These are phyloP conservation scores for Emydomyces testavorans DNA, from an alignment of 2,329 filamentous ascomycete species.

Conservation along the genomic window DNA sequence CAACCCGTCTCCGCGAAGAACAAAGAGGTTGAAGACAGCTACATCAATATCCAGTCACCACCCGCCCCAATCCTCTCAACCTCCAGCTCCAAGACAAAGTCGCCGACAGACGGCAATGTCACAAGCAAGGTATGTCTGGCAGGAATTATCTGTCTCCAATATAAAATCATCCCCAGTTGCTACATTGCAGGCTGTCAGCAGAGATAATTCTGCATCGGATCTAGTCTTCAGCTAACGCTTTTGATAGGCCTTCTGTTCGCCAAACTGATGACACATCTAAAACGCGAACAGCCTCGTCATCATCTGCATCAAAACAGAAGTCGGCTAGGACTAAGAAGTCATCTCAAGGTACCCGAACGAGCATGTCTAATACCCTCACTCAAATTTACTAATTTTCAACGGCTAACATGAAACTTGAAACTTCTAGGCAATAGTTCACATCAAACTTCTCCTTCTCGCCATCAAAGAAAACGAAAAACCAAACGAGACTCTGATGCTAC, in stretches of 20 bases:
- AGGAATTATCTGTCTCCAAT: conserved; percentile 13
- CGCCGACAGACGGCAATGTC: conserved; percentile 32
- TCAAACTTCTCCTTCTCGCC: conserved; percentile 28
- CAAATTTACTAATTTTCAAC: conserved; percentile 1
- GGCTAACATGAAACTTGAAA: background rate
- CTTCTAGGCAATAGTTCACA: conserved; percentile 26
- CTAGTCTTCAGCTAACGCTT: too few species aligned
- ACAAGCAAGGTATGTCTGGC: conserved; percentile 31
- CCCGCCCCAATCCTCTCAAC: conserved; percentile 26
- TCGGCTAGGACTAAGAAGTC: conserved; percentile 60
- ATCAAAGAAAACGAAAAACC: conserved; percentile 44
- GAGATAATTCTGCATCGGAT: too few species aligned
- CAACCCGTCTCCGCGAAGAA: conserved; percentile 40
- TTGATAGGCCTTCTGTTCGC: conserved; percentile 48
- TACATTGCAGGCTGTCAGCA: too few species aligned
- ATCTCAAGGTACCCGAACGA: conserved; percentile 37
- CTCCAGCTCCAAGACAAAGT: conserved; percentile 38
- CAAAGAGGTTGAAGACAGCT: conserved; percentile 60
- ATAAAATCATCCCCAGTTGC: too few species aligned
- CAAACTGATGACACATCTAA: conserved; percentile 52
- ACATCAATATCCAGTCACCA: conserved; percentile 33
- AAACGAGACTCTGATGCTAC: conserved; percentile 52
- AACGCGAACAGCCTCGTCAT: conserved; percentile 36
- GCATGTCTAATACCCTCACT: conserved; percentile 1
- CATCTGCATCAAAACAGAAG: conserved; percentile 59